phyloP scores from a whole-genome alignment of 441 rosid genomes.

The Metrosideros polymorpha region DNA sequence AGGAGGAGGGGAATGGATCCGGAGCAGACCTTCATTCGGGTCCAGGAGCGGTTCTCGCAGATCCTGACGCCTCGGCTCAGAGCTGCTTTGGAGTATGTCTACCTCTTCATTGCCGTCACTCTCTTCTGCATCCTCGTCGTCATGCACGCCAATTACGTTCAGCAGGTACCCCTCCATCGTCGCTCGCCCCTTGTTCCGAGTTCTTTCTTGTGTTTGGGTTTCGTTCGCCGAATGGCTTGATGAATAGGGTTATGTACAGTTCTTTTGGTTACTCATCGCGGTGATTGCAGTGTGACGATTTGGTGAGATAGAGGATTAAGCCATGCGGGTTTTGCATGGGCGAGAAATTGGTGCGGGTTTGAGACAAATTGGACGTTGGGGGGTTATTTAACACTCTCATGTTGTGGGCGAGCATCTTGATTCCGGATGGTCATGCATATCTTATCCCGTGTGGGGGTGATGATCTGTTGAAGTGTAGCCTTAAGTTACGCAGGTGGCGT shows the following conservation, averaged over 20 bases:
- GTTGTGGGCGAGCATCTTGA: neutral
- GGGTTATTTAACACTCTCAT: neutral
- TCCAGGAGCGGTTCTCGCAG: slow-evolving; percentile 92
- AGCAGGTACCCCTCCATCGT: slow-evolving; percentile 40
- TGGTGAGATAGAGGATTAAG: neutral
- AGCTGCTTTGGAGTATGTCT: slow-evolving; percentile 75
- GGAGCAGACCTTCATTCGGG: slow-evolving; percentile 90
- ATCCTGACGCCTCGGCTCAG: slow-evolving; percentile 70
- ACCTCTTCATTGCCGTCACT: slow-evolving; percentile 68
- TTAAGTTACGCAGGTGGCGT: neutral
- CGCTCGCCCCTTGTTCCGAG: neutral
- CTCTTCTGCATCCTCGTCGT: slow-evolving; percentile 85
- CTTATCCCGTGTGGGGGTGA: neutral
- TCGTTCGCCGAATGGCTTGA: neutral
- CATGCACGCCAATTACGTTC: slow-evolving; percentile 99
- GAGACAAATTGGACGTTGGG: neutral
- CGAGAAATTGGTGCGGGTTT: neutral
- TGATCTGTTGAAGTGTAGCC: neutral
- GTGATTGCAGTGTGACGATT: neutral
- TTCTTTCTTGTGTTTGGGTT: neutral
- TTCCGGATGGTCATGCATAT: neutral
- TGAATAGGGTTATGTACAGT: neutral
- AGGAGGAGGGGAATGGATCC: slow-evolving; percentile 54
- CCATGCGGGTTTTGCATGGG: neutral
- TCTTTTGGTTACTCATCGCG: neutral